Conservation (phyloP, 1,284 basidiomycete genomes). For the Trametes hirsuta region DNA sequence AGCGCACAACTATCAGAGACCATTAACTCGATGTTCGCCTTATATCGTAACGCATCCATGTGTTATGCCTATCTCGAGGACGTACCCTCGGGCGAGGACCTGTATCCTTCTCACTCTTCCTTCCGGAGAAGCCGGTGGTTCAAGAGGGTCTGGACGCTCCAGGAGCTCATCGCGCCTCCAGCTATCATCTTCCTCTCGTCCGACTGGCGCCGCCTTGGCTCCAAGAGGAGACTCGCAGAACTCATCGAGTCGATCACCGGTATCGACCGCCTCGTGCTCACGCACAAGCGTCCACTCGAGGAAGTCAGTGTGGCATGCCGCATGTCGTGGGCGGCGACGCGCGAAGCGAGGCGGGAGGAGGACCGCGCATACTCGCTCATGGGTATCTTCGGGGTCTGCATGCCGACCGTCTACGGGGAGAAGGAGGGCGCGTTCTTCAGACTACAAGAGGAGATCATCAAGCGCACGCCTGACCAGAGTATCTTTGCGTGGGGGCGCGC, state of each 20-base stretch:
- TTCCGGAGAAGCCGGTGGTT: slow-evolving; percentile 1
- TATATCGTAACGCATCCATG: neutral
- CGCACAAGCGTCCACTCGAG: neutral
- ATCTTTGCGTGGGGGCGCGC: slow-evolving; percentile 1
- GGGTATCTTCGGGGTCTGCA: slow-evolving; percentile 2
- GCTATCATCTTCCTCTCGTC: neutral
- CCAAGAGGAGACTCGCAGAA: neutral
- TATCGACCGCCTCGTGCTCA: neutral
- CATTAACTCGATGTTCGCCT: slow-evolving; percentile 5
- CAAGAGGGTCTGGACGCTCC: slow-evolving; percentile 2
- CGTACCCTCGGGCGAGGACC: neutral
- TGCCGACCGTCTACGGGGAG: slow-evolving; percentile 4
- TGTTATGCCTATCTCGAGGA: neutral
- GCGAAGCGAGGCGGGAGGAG: neutral
- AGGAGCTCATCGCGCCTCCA: slow-evolving; percentile 4
- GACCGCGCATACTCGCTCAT: slow-evolving; percentile 7
- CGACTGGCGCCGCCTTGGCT: neutral
- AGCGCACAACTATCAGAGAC: slow-evolving; percentile 3
- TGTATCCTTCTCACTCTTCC: neutral
- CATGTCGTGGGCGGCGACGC: slow-evolving; percentile 2
- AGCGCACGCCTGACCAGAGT: neutral
- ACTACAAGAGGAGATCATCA: slow-evolving; percentile 1
- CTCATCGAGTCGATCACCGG: neutral
- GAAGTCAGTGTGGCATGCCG: neutral
- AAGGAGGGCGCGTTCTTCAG: neutral